phyloP scores from a whole-genome alignment of 805 yeast species.

The Kuraishia molischiana region DNA sequence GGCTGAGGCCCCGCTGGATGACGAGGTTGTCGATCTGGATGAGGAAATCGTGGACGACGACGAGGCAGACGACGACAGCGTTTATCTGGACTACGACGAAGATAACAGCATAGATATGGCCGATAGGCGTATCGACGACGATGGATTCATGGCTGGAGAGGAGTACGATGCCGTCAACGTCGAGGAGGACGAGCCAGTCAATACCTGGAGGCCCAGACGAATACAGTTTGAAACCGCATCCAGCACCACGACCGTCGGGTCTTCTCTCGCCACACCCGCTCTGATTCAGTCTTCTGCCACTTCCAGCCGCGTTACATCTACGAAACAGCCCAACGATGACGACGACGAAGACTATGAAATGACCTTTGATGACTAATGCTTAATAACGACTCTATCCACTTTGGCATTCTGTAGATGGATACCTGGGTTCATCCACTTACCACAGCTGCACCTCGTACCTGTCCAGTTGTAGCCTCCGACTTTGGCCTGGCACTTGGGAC shows the following conservation, averaged over 20 bases:
- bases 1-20: conserved; percentile 3
- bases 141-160: conserved; percentile 25
- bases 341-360: conserved; percentile 18
- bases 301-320: background rate
- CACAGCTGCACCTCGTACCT: conserved; percentile 91
- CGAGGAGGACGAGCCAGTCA: background rate
- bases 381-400: conserved; percentile 49
- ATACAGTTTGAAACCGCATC: no score
- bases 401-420: conserved; percentile 72
- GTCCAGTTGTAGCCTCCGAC: conserved; percentile 93
- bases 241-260: background rate
- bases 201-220: background rate
- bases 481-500: conserved; percentile 79
- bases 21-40: background rate
- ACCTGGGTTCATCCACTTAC: conserved; percentile 93
- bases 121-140: conserved; percentile 7
- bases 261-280: background rate
- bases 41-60: conserved; percentile 3
- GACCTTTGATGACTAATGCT: conserved; percentile 15
- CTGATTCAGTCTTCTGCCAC: background rate
- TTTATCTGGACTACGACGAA: conserved; percentile 4
- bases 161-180: conserved; percentile 21
- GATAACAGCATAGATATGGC: background rate
- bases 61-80: background rate
- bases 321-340: conserved; percentile 4